A percentile compares a stretch with the other conserved stretches of the same genome.
Evolutionary conservation across 1,284 basidiomycete genomes (phyloP).

Genomic region (Ustilago sp.): DNA sequence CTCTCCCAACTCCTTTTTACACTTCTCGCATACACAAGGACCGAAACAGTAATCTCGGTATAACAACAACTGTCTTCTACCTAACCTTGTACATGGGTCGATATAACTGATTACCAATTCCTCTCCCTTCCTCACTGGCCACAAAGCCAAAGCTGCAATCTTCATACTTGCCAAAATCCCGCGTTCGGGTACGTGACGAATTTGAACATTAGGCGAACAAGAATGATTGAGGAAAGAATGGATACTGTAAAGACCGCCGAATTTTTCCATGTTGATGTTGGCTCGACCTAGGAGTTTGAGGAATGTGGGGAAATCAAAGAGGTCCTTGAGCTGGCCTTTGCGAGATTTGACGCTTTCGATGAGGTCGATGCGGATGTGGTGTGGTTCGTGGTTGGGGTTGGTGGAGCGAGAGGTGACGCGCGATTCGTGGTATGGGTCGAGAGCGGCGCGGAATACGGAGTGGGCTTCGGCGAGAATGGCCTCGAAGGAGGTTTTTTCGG

Average conservation of each 20-base stretch:
- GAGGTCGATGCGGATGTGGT: slow-evolving; percentile 73
- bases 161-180: slow-evolving; percentile 74
- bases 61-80: slow-evolving; percentile 75
- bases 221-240: slow-evolving; percentile 89
- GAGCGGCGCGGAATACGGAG: slow-evolving; percentile 31
- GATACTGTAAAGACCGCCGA: slow-evolving; percentile 85
- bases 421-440: slow-evolving; percentile 52
- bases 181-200: slow-evolving; percentile 77
- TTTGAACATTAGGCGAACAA: slow-evolving; percentile 81
- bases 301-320: slow-evolving; percentile 82
- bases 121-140: slow-evolving; percentile 77
- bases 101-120: slow-evolving; percentile 82
- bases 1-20: slow-evolving; percentile 72
- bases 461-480: slow-evolving; percentile 36
- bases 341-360: slow-evolving; percentile 69
- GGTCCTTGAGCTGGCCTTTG: slow-evolving; percentile 73
- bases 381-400: slow-evolving; percentile 74
- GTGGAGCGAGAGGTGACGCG: slow-evolving; percentile 79
- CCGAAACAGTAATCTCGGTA: slow-evolving; percentile 69
- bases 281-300: slow-evolving; percentile 81
- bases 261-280: slow-evolving; percentile 86
- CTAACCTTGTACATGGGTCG: slow-evolving; percentile 75
- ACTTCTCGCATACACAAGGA: slow-evolving; percentile 76
- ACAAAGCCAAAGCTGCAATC: slow-evolving; percentile 78
- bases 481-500: slow-evolving; percentile 49